Evolutionary conservation across 345 rosid species (phyloP).

Genomic region (Moricandia arvensis): DNA sequence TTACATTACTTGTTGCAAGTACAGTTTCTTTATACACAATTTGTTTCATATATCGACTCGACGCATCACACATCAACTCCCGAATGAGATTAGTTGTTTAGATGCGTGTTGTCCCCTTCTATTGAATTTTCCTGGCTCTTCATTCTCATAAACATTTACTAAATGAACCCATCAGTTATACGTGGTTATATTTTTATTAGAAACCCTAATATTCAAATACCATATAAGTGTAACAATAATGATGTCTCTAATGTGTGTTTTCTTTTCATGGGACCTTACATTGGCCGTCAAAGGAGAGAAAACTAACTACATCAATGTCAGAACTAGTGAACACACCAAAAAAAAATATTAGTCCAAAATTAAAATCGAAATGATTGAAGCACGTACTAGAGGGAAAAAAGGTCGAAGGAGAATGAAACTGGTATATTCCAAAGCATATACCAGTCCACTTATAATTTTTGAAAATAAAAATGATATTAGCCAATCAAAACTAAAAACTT

Average conservation of each 20-base stretch:
- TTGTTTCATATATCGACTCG: slow-evolving; percentile 1
- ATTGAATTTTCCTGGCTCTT: slow-evolving; percentile 1
- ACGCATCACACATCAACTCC: slow-evolving; percentile 4
- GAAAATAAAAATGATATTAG: slow-evolving; percentile 10
- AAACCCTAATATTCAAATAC: neutral
- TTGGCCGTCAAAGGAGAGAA: slow-evolving; percentile 24
- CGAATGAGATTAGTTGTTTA: neutral
- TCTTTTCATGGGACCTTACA: slow-evolving; percentile 14
- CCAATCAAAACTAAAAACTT: slow-evolving; percentile 31
- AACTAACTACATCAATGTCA: slow-evolving; percentile 8
- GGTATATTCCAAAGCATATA: slow-evolving; percentile 35
- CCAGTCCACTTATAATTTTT: slow-evolving; percentile 32
- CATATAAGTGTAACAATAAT: neutral
- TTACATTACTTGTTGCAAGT: slow-evolving; percentile 13
- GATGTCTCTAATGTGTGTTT: slow-evolving; percentile 2
- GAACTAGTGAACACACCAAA: neutral
- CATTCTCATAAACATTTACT: neutral
- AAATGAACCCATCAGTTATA: neutral
- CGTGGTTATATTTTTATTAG: neutral
- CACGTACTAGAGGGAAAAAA: slow-evolving; percentile 20
- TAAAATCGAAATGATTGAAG: slow-evolving; percentile 34
- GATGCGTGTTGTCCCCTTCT: slow-evolving; percentile 23
- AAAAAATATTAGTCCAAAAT: slow-evolving; percentile 24
- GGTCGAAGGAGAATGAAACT: slow-evolving; percentile 23
- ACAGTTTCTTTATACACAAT: neutral